Conservation (phyloP, 2,329 filamentous ascomycete species). For the Tolypocladium paradoxum region DNA sequence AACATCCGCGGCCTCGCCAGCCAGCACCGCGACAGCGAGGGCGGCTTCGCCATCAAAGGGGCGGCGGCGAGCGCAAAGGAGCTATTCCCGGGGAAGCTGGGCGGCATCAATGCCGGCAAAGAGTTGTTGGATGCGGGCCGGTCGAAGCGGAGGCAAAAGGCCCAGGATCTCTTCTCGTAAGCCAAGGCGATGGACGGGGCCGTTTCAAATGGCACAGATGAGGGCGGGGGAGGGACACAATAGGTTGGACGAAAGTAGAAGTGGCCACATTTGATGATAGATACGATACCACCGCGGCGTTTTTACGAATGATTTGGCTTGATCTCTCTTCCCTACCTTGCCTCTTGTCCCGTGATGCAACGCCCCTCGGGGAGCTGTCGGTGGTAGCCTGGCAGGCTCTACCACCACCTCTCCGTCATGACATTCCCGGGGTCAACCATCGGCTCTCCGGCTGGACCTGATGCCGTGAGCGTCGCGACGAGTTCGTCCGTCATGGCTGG, state of each 20-base stretch:
- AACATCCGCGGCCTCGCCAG: constrained; percentile 50
- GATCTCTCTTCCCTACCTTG: background rate
- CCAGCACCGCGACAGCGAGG: constrained; percentile 30
- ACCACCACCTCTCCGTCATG: constrained; percentile 57
- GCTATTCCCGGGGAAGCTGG: constrained; percentile 56
- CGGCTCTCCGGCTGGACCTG: constrained; percentile 11
- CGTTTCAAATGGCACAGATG: background rate
- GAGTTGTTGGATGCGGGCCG: constrained; percentile 50
- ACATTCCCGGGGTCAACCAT: constrained; percentile 36
- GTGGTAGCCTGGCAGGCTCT: background rate
- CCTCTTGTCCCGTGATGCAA: background rate
- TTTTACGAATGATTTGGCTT: background rate
- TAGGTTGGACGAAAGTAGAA: background rate
- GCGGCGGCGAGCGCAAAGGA: constrained; percentile 46
- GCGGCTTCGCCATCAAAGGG: constrained; percentile 58
- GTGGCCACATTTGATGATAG: background rate
- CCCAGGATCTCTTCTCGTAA: constrained; percentile 62
- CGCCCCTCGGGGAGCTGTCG: background rate
- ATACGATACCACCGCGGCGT: background rate
- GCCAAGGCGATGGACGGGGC: background rate
- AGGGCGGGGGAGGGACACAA: background rate
- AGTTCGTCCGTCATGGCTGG: constrained; percentile 59
- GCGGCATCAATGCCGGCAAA: constrained; percentile 48
- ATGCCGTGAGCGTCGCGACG: constrained; percentile 32
- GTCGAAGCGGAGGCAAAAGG: constrained; percentile 50